Evolutionary conservation across 495 filamentous ascomycete genomes (phyloP).

Genomic region (Talaromyces borbonicus): DNA sequence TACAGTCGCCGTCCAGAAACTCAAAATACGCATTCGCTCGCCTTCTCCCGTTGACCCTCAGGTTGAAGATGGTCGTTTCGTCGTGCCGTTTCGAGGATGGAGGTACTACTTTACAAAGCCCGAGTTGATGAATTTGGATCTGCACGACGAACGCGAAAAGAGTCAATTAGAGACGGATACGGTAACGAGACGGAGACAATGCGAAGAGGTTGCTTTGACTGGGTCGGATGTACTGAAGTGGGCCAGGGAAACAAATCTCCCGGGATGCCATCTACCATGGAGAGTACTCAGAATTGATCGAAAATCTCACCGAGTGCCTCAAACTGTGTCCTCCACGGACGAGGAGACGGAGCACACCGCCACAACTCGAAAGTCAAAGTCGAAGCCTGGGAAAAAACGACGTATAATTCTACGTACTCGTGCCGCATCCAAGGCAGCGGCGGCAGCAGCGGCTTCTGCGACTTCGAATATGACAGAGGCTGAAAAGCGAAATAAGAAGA

Average conservation of each 20-base stretch:
- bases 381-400: constrained; percentile 38
- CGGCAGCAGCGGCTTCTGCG: constrained; percentile 12
- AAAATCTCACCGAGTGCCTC: background rate
- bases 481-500: constrained; percentile 38
- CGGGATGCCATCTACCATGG: constrained; percentile 37
- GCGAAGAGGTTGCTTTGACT: constrained; percentile 32
- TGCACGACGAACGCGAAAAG: constrained; percentile 6
- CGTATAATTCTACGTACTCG: constrained; percentile 34
- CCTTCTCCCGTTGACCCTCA: constrained; percentile 23
- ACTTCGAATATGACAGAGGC: constrained; percentile 29
- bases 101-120: constrained; percentile 34
- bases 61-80: constrained; percentile 25
- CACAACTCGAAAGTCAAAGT: constrained; percentile 18
- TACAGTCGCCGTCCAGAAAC: constrained; percentile 21
- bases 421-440: constrained; percentile 2
- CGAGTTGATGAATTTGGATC: constrained; percentile 13
- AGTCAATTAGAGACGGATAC: constrained; percentile 8
- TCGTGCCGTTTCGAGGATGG: constrained; percentile 37
- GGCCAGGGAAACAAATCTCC: constrained; percentile 21
- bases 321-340: background rate
- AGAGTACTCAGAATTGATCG: constrained; percentile 15
- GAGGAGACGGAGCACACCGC: background rate
- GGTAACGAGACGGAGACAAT: constrained; percentile 18
- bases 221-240: constrained; percentile 29
- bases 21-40: constrained; percentile 33